These are phyloP conservation scores for Eutypa lata DNA, from an alignment of 2,329 filamentous ascomycete genomes.

Conservation along the genomic window DNA sequence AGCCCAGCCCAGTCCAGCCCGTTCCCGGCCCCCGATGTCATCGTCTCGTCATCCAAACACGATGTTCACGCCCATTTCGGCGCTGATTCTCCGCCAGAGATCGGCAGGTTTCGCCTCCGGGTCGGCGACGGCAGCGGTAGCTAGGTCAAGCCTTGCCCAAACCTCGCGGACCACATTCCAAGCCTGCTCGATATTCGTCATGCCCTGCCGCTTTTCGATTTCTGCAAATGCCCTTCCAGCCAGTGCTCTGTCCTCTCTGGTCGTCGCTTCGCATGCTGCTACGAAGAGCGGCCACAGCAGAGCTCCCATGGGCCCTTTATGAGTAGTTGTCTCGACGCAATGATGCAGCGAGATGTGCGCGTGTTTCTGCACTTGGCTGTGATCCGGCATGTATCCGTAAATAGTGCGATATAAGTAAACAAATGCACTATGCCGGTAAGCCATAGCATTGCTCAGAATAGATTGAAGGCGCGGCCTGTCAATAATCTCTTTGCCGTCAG, in stretches of 20 bases:
- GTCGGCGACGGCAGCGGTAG: conserved; percentile 19
- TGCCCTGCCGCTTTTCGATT: conserved; percentile 56
- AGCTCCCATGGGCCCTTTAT: conserved; percentile 59
- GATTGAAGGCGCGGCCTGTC: conserved; percentile 47
- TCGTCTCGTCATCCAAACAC: conserved; percentile 56
- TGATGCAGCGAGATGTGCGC: conserved; percentile 47
- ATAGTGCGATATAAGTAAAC: conserved; percentile 58
- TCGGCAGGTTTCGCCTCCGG: conserved; percentile 30
- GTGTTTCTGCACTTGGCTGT: conserved; percentile 52
- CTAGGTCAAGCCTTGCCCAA: conserved; percentile 49
- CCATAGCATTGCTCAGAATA: conserved; percentile 57
- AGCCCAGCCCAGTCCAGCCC: no score
- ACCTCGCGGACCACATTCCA: conserved; percentile 61
- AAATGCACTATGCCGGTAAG: conserved; percentile 56
- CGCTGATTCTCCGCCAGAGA: conserved; percentile 55
- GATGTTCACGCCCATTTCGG: conserved; percentile 56
- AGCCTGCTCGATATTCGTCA: conserved; percentile 61
- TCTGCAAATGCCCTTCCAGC: conserved; percentile 50
- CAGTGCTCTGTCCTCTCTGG: conserved; percentile 45
- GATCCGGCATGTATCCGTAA: conserved; percentile 42
- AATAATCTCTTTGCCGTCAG: conserved; percentile 16
- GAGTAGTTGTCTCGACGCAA: conserved; percentile 52
- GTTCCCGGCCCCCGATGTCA: neutral
- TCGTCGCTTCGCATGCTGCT: conserved; percentile 57
- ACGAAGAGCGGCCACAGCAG: conserved; percentile 65